Conservation (phyloP, 2,329 filamentous ascomycete genomes). For the Elsinoe australis region DNA sequence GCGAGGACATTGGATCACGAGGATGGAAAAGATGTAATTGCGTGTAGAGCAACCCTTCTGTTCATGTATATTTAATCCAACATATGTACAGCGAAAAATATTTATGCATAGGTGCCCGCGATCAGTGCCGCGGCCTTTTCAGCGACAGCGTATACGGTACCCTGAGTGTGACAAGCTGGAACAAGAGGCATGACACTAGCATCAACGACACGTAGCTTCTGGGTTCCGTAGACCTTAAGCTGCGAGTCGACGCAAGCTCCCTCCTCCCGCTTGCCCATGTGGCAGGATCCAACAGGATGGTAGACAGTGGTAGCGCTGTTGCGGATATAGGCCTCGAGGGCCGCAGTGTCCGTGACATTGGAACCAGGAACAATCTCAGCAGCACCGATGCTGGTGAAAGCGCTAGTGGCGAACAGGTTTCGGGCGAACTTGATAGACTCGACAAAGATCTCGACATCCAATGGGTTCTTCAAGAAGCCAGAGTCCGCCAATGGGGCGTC, state of each 20-base stretch:
- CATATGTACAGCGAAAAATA: too few species aligned
- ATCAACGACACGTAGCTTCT: slow-evolving; percentile 41
- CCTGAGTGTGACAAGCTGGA: slow-evolving; percentile 31
- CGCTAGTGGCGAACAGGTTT: slow-evolving; percentile 23
- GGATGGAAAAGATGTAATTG: not conserved
- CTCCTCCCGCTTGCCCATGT: slow-evolving; percentile 42
- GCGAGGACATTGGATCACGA: too few species aligned
- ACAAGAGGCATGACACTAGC: slow-evolving; percentile 41
- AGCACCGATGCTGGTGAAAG: slow-evolving; percentile 24
- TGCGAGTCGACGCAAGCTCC: slow-evolving; percentile 45
- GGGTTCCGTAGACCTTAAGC: slow-evolving; percentile 39
- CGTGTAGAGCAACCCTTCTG: not conserved
- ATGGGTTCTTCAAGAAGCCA: slow-evolving; percentile 38
- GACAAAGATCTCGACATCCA: slow-evolving; percentile 31
- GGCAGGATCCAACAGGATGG: slow-evolving; percentile 45
- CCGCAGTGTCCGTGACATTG: slow-evolving; percentile 25
- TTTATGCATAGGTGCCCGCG: too few species aligned
- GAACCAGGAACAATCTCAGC: slow-evolving; percentile 23
- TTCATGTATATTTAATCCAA: too few species aligned
- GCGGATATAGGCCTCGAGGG: slow-evolving; percentile 25
- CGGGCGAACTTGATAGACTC: slow-evolving; percentile 27
- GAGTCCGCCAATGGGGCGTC: slow-evolving; percentile 37
- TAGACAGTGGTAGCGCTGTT: slow-evolving; percentile 38
- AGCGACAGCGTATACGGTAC: slow-evolving; percentile 30
- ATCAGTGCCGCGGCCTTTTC: slow-evolving; percentile 46